These are phyloP conservation scores for Flammula alnicola DNA, from an alignment of 1,284 basidiomycete species.

Conservation along the genomic window DNA sequence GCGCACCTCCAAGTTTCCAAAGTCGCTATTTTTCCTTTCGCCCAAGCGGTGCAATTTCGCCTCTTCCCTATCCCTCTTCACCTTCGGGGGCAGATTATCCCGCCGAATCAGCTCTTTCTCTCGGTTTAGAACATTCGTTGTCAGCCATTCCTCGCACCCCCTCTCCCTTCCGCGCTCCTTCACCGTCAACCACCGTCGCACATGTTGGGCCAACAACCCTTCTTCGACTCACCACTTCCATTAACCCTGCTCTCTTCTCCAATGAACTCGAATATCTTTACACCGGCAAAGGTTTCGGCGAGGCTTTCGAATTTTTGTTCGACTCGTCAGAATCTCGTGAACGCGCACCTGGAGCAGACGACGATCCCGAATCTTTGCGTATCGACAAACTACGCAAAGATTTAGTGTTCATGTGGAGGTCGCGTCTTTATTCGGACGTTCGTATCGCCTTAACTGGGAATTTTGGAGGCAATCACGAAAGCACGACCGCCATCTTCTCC, in stretches of 20 bases:
- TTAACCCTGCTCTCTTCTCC: conserved; percentile 77
- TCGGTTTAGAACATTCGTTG: conserved; percentile 58
- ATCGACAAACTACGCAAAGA: conserved; percentile 90
- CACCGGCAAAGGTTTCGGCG: conserved; percentile 85
- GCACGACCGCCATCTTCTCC: conserved; percentile 81
- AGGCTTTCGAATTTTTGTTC: conserved; percentile 89
- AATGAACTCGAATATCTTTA: conserved; percentile 92
- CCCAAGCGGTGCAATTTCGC: conserved; percentile 48
- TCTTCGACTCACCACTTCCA: conserved; percentile 63
- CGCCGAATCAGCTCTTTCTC: conserved; percentile 65
- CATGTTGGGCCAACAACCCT: conserved; percentile 30
- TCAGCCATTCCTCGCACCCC: conserved; percentile 39
- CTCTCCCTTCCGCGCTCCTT: conserved; percentile 24
- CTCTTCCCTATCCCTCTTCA: conserved; percentile 60
- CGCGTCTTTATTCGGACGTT: conserved; percentile 89
- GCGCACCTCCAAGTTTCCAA: conserved; percentile 88
- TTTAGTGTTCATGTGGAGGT: conserved; percentile 95
- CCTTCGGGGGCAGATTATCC: conserved; percentile 54
- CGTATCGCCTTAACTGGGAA: conserved; percentile 76
- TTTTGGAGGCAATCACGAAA: conserved; percentile 57
- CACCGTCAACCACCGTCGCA: conserved; percentile 4
- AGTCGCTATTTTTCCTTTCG: conserved; percentile 80
- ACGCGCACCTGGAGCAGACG: conserved; percentile 33
- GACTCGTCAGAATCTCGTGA: conserved; percentile 64
- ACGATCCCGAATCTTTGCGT: conserved; percentile 69